Conservation (phyloP, 2,329 filamentous ascomycete species). For the Fusarium floridanum region DNA sequence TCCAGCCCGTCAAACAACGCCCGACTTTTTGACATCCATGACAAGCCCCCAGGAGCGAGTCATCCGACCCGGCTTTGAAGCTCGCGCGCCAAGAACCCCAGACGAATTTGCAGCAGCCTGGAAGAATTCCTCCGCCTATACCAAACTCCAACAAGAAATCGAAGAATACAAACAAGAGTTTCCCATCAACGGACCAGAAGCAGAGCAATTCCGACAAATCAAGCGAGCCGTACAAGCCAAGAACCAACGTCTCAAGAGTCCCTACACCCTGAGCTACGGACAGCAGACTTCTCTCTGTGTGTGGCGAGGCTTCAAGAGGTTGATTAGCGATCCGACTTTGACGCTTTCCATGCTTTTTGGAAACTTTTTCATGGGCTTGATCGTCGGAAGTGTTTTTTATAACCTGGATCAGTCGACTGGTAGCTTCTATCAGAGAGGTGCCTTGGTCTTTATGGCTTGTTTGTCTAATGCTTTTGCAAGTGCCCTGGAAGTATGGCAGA, state of each 20-base stretch:
- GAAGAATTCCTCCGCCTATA: conserved; percentile 39
- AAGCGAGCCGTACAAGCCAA: conserved; percentile 62
- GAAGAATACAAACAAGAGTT: conserved; percentile 59
- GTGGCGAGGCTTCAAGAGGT: conserved; percentile 53
- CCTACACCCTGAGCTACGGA: conserved; percentile 41
- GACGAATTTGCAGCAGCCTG: conserved; percentile 54
- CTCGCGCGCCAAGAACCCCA: conserved; percentile 50
- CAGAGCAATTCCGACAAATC: conserved; percentile 60
- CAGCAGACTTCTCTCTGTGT: conserved; percentile 39
- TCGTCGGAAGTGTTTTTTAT: conserved; percentile 66
- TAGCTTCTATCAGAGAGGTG: conserved; percentile 61
- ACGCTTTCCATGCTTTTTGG: conserved; percentile 56
- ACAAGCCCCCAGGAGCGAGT: conserved; percentile 54
- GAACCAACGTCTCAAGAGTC: conserved; percentile 45
- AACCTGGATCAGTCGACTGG: conserved; percentile 57
- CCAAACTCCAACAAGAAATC: conserved; percentile 61
- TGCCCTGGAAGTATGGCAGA: conserved; percentile 45
- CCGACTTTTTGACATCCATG: conserved; percentile 75
- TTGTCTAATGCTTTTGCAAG: conserved; percentile 63
- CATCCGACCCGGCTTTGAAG: conserved; percentile 49
- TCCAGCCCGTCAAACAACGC: conserved; percentile 69
- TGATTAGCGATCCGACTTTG: conserved; percentile 55
- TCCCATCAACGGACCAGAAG: conserved; percentile 56
- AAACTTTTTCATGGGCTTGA: conserved; percentile 63
- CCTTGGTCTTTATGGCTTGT: conserved; percentile 64